Evolutionary conservation across 208 protist genomes (phyloP).

Genomic region (Endotrypanum monterogeii): DNA sequence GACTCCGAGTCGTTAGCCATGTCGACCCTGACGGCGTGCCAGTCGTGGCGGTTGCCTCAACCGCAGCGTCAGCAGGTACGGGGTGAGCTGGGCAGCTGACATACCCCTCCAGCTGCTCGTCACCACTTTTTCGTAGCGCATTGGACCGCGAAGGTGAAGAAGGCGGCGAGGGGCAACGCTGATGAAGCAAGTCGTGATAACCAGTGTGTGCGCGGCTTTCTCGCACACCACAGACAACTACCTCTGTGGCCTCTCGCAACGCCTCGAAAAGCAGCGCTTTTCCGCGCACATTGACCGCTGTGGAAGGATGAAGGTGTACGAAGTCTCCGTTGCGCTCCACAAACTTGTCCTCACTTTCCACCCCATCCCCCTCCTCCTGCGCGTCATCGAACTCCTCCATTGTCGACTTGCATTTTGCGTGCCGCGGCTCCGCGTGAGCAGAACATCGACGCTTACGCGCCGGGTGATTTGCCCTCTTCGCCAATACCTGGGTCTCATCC

Average conservation of each 20-base stretch:
- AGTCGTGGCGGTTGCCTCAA: neutral
- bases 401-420: neutral
- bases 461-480: neutral
- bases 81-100: neutral
- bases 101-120: neutral
- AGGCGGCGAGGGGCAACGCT: conserved; percentile 10
- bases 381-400: neutral
- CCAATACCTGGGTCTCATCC: conserved; percentile 1
- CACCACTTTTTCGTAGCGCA: neutral
- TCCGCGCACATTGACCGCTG: conserved; percentile 21
- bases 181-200: conserved; percentile 57
- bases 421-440: neutral
- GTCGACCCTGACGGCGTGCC: neutral
- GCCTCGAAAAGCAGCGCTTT: conserved; percentile 51
- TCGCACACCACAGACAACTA: conserved; percentile 60
- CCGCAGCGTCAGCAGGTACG: neutral
- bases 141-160: neutral
- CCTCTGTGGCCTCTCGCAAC: conserved; percentile 48
- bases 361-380: neutral
- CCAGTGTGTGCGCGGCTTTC: conserved; percentile 61
- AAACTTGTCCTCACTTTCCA: conserved; percentile 6
- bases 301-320: neutral
- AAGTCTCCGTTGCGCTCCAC: neutral
- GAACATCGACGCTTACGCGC: conserved; percentile 6
- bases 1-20: conserved; percentile 16